These are phyloP conservation scores for Nymphaea colorata DNA, from an alignment of 164 flowering plant species.

Conservation along the genomic window DNA sequence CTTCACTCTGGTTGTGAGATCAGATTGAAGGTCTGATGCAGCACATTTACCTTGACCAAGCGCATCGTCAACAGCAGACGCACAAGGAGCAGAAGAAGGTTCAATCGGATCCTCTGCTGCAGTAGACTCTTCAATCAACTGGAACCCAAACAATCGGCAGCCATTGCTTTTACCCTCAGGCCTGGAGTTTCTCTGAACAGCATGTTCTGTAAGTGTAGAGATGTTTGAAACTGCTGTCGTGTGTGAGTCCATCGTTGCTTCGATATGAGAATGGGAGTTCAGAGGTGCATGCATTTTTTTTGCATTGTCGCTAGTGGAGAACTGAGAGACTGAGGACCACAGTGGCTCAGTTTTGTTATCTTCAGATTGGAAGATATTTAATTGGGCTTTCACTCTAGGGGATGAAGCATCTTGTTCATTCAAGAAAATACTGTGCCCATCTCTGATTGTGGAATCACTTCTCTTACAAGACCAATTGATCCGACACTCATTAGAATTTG, in stretches of 20 bases:
- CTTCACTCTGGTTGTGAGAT: slow-evolving; percentile 19
- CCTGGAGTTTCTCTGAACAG: background rate
- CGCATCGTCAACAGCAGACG: slow-evolving; percentile 18
- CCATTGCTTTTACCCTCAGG: slow-evolving; percentile 23
- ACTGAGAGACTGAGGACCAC: background rate
- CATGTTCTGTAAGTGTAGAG: background rate
- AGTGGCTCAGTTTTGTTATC: background rate
- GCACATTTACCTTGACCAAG: slow-evolving; percentile 4
- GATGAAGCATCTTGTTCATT: background rate
- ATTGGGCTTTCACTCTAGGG: background rate
- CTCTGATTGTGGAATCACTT: background rate
- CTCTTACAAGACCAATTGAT: background rate
- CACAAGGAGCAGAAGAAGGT: slow-evolving; percentile 9
- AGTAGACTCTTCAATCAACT: slow-evolving; percentile 24
- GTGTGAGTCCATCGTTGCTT: background rate
- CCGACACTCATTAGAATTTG: background rate
- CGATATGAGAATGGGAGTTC: background rate
- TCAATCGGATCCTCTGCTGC: slow-evolving; percentile 13
- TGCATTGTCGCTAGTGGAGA: background rate
- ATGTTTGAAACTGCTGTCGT: background rate
- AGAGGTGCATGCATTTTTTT: background rate
- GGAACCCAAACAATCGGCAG: slow-evolving; percentile 72
- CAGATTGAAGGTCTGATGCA: slow-evolving; percentile 39
- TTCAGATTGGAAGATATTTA: background rate
- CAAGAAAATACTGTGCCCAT: background rate